Evolutionary conservation across 305 asterid species (phyloP).

Genomic region (Striga hermonthica): DNA sequence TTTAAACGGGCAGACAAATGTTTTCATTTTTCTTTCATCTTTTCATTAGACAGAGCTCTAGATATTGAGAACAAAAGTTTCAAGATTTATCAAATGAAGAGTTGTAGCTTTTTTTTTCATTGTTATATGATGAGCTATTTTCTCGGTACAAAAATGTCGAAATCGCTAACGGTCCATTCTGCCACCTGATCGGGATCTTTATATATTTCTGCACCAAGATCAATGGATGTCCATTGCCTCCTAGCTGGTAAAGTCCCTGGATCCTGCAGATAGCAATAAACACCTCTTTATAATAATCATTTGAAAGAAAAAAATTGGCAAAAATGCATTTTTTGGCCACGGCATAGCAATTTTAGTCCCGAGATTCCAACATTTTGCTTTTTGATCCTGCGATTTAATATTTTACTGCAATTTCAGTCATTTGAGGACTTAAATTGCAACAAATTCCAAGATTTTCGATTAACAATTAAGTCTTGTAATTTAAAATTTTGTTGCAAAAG

Average conservation of each 20-base stretch:
- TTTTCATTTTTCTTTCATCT: not conserved
- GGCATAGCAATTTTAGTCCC: not conserved
- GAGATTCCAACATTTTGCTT: not conserved
- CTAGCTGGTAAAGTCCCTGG: conserved; percentile 59
- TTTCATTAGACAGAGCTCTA: conserved; percentile 28
- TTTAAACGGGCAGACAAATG: not conserved
- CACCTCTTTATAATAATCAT: too few relatives aligned
- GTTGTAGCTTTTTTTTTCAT: conserved; percentile 8
- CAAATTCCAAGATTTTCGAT: too few relatives aligned
- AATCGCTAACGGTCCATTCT: conserved; percentile 69
- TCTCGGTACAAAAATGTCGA: conserved; percentile 31
- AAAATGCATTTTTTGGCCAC: not conserved
- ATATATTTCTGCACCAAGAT: conserved; percentile 68
- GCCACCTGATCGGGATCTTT: conserved; percentile 61
- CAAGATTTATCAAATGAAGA: conserved; percentile 33
- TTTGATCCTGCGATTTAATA: too few relatives aligned
- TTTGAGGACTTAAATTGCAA: too few relatives aligned
- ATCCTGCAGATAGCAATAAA: conserved; percentile 44
- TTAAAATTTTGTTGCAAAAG: too few relatives aligned
- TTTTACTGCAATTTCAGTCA: too few relatives aligned
- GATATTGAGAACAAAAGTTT: conserved; percentile 33
- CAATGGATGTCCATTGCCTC: conserved; percentile 69
- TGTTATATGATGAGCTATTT: not conserved
- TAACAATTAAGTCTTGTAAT: too few relatives aligned
- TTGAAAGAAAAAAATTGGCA: not conserved